Evolutionary conservation across 2,329 filamentous ascomycete genomes (phyloP), one percentile per base, ranked within the genome.

Genomic region (Coniochaeta ligniaria): DNA sequence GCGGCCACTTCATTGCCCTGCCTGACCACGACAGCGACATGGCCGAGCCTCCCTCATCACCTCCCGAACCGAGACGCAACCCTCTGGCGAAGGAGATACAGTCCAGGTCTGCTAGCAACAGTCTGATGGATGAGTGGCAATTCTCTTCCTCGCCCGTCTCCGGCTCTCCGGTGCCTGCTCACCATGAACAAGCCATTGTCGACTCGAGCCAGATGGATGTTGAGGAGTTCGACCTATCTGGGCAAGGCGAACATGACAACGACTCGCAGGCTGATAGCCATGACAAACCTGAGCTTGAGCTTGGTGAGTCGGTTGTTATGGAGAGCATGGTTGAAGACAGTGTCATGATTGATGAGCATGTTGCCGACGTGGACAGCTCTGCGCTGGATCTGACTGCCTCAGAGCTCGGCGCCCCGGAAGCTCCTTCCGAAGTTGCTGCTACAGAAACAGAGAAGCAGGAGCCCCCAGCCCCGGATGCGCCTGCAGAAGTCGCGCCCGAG

Each of bases 1-100:
- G 83, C 36, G 82, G 81, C 24, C 80, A 83, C 63, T 68, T 78
- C 4, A 62, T 81, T n/a, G 69, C 75, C 2, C 72, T 85, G 43
- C 74, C 78, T 1, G 72, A 76, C n/a, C 72, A 76, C 31, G 77
- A 81, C 45, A 72, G 73, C 20, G 79, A 78, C 56, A 74, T 79
- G 68, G 78, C 77, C 2, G 83, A 84, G 58, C 77, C 81, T 4
- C 81, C 83, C 11, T 87, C 84, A 6, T 87, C 84, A 0, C 84
- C 84, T 6, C 83, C 82, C 1, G 77, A 83, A 60, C 78, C 80
- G 0, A 78, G 82, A 58, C 76, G 78, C 9, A 83, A 81, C 60
- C 78, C 81, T 14, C 73, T 84, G 6, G 68, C 81, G 6, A 76
- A 78, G 1, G 80, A 84, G 64, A 82, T 85, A 61, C 75, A 77